Base-by-base conservation (phyloP, 2,329 filamentous ascomycete species). In the Colletotrichum musae region DNA sequence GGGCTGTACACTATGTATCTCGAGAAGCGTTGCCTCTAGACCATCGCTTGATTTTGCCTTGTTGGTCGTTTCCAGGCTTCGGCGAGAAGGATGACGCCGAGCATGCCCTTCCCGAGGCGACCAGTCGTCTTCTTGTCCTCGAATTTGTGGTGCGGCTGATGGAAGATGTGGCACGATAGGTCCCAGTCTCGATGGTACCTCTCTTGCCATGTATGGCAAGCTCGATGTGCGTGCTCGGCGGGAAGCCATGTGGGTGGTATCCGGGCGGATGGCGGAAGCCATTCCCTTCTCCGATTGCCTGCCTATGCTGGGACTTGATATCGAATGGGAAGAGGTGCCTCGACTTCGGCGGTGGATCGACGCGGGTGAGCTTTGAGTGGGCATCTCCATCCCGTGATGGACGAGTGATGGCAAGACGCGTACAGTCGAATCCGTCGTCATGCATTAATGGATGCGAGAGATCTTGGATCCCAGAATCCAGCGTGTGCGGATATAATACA, bases 181-280 rank as follows among this genome's bases (percentile, higher is more conserved):
- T 58, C 28, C 48, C 53, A 58, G 53, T 65, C 41, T 59, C 7
- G 10, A 64, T 48, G 24, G 47, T 12, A 48, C 45, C 26, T 48
- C 41, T 52, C 41, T 52, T 41, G 41, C 18, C 28, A 32, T 36
- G 43, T n/a, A 45, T 32, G 50, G 26, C 56, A 41, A 52, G 66
- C 43, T n/a, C 24, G 52, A 41, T 51, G 15, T 52, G 36, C 56
- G 54, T 60, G 66, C 41, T 66, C 62, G 43, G 50, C 65, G 28
- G 62, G 62, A 66, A 51, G 62, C 62, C 62, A 60, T 69, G 62
- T 66, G 62, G 61, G 66, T 51, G 54, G 50, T 56, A 45, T 39
- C 43, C 54, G 45, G 56, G 48, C 66, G 66, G 66, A 51, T 57
- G 51, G 51, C 43, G 66, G 62, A 66, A 57, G 51, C 32, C 62